Conservation (phyloP, 1,139 yeast genomes). For the Scheffersomyces lignicola region DNA sequence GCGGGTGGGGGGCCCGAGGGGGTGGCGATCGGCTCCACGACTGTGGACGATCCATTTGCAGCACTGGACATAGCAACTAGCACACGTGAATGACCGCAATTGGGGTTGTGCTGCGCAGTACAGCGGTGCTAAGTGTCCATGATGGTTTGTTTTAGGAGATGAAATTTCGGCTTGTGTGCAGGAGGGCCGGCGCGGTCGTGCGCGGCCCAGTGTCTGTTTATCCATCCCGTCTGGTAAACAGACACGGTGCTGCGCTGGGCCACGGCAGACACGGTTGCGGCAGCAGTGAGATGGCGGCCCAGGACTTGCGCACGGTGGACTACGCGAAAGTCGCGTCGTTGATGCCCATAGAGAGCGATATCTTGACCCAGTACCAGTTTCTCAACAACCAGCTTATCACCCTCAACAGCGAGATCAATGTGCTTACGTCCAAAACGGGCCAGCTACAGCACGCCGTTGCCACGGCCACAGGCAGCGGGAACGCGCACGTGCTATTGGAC, state of each 20-base stretch:
- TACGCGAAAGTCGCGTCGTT: slow-evolving; percentile 25
- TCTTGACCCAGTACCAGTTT: slow-evolving; percentile 48
- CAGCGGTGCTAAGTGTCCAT: background rate
- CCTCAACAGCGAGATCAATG: slow-evolving; percentile 32
- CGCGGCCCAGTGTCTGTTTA: too few relatives aligned
- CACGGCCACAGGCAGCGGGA: slow-evolving; percentile 10
- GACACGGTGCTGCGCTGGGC: background rate
- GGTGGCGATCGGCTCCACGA: background rate
- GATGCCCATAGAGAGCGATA: slow-evolving; percentile 38
- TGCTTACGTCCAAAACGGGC: slow-evolving; percentile 21
- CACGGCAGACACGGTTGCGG: background rate
- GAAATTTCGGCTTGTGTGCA: background rate
- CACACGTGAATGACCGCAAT: too few relatives aligned
- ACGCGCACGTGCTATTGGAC: slow-evolving; percentile 36
- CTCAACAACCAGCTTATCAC: slow-evolving; percentile 42
- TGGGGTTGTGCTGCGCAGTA: too few relatives aligned
- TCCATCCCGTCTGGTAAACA: background rate
- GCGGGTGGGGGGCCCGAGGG: slow-evolving; percentile 1
- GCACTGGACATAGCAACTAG: slow-evolving; percentile 1
- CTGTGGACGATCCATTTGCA: background rate
- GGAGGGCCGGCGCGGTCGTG: too few relatives aligned
- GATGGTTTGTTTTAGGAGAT: background rate
- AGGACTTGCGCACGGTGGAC: slow-evolving; percentile 20
- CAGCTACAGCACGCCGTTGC: slow-evolving; percentile 1
- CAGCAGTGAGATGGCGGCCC: background rate